Evolutionary conservation across 1,139 yeast genomes (phyloP), one percentile per base, ranked within the genome.

Genomic region (Pneumocystis carinii): DNA sequence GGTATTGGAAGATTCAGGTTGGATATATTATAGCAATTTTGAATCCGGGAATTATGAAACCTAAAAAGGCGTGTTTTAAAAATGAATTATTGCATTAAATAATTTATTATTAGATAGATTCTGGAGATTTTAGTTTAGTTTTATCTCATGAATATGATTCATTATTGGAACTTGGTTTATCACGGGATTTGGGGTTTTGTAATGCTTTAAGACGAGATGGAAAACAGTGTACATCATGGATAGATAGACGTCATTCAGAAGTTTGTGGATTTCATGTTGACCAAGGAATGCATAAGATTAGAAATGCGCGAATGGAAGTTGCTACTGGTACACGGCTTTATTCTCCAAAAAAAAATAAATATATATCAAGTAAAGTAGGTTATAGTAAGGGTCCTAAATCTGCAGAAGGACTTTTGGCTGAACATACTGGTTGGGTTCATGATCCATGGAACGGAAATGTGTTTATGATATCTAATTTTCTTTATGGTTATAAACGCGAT

Each of bases 241-340:
- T 89, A 10, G 83, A 89, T 70, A 74, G 72, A 39, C 73, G 78
- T 14, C 77, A 76, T 61, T 75, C 81, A 1, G 79, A 79, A 17
- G 78, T 82, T 65, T 90, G 97, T 73, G 84, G 82, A 42, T 87
- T 76, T 69, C 97, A 90, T 70, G 75, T 81, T 39, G 90, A 88
- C 66, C 70, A 78, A 62, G 79, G 82, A 58, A 77, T 83, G 64
- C 79, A 81, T 62, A 78, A 77, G 41, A 76, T 82, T 0, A 62
- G 62, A 59, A 68, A 64, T 58, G 55, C 66, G 61, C 62, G 68
- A 39, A 68, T 67, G 32, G 70, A 68, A 48, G 62, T 64, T 37
- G 68, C 67, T 0, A 61, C 64, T 24, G 63, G 66, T 24, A 61
- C 64, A 38, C 59, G 59, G 12, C 58, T 61, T 12, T 61, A 39